These are phyloP conservation scores for Pythium brachiatum DNA, from an alignment of 352 stramenopile species.

Conservation along the genomic window DNA sequence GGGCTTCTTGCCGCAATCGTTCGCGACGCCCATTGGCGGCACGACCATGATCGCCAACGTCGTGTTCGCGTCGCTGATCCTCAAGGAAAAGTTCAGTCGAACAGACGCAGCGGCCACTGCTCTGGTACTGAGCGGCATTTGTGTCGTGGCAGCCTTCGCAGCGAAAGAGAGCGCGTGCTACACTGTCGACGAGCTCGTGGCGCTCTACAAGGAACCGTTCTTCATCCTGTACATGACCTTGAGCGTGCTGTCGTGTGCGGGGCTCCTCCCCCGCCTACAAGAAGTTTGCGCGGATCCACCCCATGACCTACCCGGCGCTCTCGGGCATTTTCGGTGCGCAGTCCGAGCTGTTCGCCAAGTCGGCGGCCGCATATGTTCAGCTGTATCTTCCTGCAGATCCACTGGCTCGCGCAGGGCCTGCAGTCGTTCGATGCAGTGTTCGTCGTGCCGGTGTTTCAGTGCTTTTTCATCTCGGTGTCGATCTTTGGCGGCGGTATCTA, in stretches of 20 bases:
- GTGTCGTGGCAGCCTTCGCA: slow-evolving; percentile 73
- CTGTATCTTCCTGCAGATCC: slow-evolving; percentile 86
- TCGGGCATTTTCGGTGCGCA: slow-evolving; percentile 78
- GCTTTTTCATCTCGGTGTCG: slow-evolving; percentile 91
- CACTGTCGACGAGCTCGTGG: slow-evolving; percentile 68
- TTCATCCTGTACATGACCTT: slow-evolving; percentile 58
- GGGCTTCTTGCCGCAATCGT: slow-evolving; percentile 75
- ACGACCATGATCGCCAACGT: slow-evolving; percentile 86
- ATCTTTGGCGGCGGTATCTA: slow-evolving; percentile 88
- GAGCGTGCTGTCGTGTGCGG: slow-evolving; percentile 35
- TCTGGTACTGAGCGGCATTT: slow-evolving; percentile 69
- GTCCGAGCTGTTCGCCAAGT: slow-evolving; percentile 83
- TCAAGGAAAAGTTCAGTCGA: slow-evolving; percentile 69
- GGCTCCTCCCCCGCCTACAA: slow-evolving; percentile 45
- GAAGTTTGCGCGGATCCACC: slow-evolving; percentile 52
- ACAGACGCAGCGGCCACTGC: slow-evolving; percentile 59
- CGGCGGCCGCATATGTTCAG: slow-evolving; percentile 73
- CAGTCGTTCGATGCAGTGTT: slow-evolving; percentile 86
- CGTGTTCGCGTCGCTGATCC: slow-evolving; percentile 73
- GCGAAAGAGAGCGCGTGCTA: slow-evolving; percentile 76
- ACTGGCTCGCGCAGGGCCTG: slow-evolving; percentile 83
- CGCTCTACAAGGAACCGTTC: slow-evolving; percentile 69
- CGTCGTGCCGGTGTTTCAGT: slow-evolving; percentile 83
- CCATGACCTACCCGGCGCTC: slow-evolving; percentile 67
- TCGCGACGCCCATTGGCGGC: slow-evolving; percentile 74